A percentile compares a stretch with the other conserved stretches of the same genome.
phyloP scores from a whole-genome alignment of 495 filamentous ascomycete species.

The Hypoxylon cercidicola region DNA sequence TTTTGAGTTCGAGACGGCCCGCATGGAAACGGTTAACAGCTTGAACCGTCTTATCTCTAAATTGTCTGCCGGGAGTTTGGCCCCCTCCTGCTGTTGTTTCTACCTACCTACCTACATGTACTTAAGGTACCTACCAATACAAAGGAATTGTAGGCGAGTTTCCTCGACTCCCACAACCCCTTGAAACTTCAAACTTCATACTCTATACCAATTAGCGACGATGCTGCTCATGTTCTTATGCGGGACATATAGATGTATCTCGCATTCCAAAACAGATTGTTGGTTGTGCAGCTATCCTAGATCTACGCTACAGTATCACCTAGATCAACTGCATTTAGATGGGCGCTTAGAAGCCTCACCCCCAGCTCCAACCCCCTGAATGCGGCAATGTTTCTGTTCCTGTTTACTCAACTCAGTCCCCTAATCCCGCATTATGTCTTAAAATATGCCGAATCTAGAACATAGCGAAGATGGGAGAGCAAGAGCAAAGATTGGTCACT shows the following conservation, averaged over 20 bases:
- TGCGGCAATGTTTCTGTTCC: no score
- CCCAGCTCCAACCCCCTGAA: background rate
- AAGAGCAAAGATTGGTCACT: background rate
- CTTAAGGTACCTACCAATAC: no score
- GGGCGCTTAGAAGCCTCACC: conserved; percentile 33
- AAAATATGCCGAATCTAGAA: conserved; percentile 6
- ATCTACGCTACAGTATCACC: conserved; percentile 10
- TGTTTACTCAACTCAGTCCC: no score
- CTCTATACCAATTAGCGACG: background rate
- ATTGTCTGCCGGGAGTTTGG: background rate
- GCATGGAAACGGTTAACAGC: conserved; percentile 8
- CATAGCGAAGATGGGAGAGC: conserved; percentile 2
- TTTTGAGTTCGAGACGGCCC: conserved; percentile 14
- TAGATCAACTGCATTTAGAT: conserved; percentile 4
- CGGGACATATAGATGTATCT: conserved; percentile 16
- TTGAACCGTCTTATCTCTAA: no score
- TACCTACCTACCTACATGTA: no score
- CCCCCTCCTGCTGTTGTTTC: conserved; percentile 3
- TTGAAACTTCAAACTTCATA: background rate
- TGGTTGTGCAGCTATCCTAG: conserved; percentile 22
- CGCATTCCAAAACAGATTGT: conserved; percentile 24
- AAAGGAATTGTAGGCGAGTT: no score
- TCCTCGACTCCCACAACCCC: conserved; percentile 1
- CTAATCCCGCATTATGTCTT: no score
- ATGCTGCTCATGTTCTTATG: conserved; percentile 9